Base-by-base conservation (phyloP, 164 flowering plant genomes). In the Hamamelis virginiana region DNA sequence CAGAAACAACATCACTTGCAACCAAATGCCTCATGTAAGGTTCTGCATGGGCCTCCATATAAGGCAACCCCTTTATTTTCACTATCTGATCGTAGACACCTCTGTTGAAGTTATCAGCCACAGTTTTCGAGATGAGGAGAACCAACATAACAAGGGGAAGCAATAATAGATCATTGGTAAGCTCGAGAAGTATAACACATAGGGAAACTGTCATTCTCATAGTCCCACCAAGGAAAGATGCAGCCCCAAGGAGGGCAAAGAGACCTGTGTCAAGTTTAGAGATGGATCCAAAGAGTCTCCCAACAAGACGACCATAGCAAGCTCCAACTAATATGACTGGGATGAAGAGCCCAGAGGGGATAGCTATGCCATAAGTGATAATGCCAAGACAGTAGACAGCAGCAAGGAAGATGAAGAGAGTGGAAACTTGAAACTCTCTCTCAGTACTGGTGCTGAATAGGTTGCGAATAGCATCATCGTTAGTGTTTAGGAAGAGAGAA, bases 191-290 rank as follows among this genome's bases (percentile, higher is more conserved):
- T 26, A 80, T 80, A 3, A 80, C 72, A 50, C 83, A 80, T 0
- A 80, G 76, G 6, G 83, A 80, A 50, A 80, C 83, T 4, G 83
- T 80, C 83, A 77, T 80, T 47, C 83, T 72, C 83, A 80, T 80
- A 12, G 83, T 74, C 3, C 83, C 83, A 12, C 81, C 83, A 10
- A 80, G 79, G 22, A 80, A 64, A 5, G 83, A 78, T 38, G 83
- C 83, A 28, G 83, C 81, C 11, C 83, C 83, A 10, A 80, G 79
- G 13, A 80, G 72, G 45, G 81, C 71, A 70, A 69, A 80, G 60
- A 80, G 77, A 41, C 83, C 83, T 3, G 64, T 62, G 71, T 80
- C 78, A 12, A 80, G 75, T 13, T 26, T 45, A 6, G 77, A 62
- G 44, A 69, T 28, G 11, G 74, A 41, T 50, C n/a, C 73, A n/a